Percentiles rank a stretch among this genome's conserved stretches.
Evolutionary conservation across 345 rosid genomes (phyloP).

Genomic region (Barbarea vulgaris): DNA sequence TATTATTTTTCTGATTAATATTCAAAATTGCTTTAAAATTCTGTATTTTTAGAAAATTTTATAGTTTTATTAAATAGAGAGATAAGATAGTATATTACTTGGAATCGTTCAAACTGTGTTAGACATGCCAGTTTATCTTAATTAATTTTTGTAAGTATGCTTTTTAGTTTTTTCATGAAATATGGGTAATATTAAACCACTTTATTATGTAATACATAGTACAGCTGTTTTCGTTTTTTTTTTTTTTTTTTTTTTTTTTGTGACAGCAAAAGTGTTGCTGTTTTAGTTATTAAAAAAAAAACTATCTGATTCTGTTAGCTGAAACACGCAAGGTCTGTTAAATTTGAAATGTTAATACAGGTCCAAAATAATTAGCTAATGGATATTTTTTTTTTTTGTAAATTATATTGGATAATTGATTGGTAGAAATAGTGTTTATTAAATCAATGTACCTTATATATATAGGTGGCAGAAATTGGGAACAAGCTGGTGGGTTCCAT

Average conservation of each 20-base stretch:
- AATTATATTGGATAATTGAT: no score
- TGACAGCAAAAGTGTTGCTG: no score
- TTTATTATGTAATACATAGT: background rate
- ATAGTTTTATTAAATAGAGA: background rate
- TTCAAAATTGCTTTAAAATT: background rate
- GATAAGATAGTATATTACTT: background rate
- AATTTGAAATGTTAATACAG: background rate
- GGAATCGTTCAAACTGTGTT: background rate
- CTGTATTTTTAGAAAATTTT: background rate
- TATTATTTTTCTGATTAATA: background rate
- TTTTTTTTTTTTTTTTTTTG: no score
- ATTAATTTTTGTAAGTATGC: background rate
- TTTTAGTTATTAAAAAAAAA: background rate
- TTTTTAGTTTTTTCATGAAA: no score
- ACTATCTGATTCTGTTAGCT: background rate
- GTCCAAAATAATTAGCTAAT: background rate
- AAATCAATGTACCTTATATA: background rate
- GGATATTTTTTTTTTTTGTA: no score
- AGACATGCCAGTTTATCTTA: background rate
- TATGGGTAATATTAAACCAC: background rate
- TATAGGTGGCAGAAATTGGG: slow-evolving; percentile 68
- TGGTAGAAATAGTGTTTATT: background rate
- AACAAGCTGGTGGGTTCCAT: slow-evolving; percentile 67
- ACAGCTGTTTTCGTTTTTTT: background rate
- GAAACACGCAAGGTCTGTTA: background rate